These are phyloP conservation scores for Pyrenula aspistea DNA, from an alignment of 495 filamentous ascomycete genomes.

Conservation along the genomic window DNA sequence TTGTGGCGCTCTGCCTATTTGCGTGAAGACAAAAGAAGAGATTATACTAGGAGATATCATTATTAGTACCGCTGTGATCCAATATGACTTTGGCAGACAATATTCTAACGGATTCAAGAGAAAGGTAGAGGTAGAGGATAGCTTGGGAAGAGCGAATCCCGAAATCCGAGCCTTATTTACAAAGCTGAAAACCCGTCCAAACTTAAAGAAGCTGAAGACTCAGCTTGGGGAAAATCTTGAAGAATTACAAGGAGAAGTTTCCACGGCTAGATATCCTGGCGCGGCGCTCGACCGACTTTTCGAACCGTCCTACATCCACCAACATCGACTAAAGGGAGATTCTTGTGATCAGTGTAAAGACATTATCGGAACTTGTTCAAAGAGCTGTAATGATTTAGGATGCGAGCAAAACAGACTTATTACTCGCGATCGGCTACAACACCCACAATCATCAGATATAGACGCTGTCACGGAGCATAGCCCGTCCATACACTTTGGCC, in stretches of 20 bases:
- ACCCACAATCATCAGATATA: neutral
- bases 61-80: slow-evolving; percentile 22
- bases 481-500: slow-evolving; percentile 11
- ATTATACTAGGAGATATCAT: slow-evolving; percentile 29
- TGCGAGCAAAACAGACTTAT: slow-evolving; percentile 4
- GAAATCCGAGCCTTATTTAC: slow-evolving; percentile 16
- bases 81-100: slow-evolving; percentile 22
- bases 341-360: slow-evolving; percentile 3
- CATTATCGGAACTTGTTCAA: slow-evolving; percentile 1
- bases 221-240: neutral
- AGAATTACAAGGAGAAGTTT: neutral
- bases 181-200: neutral
- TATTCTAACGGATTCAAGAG: slow-evolving; percentile 10
- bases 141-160: slow-evolving; percentile 10
- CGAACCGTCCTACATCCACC: slow-evolving; percentile 8
- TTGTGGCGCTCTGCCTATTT: neutral
- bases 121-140: slow-evolving; percentile 14
- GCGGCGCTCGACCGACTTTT: slow-evolving; percentile 8
- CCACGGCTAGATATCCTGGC: slow-evolving; percentile 9
- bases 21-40: slow-evolving; percentile 2
- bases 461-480: no score
- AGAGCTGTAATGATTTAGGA: slow-evolving; percentile 1
- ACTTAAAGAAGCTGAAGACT: neutral
- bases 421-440: slow-evolving; percentile 1
- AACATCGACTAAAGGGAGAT: slow-evolving; percentile 3